A percentile compares a stretch with the other conserved stretches of the same genome.
phyloP scores from a whole-genome alignment of 148 eudicot genomes.

The Camellia granthamiana region DNA sequence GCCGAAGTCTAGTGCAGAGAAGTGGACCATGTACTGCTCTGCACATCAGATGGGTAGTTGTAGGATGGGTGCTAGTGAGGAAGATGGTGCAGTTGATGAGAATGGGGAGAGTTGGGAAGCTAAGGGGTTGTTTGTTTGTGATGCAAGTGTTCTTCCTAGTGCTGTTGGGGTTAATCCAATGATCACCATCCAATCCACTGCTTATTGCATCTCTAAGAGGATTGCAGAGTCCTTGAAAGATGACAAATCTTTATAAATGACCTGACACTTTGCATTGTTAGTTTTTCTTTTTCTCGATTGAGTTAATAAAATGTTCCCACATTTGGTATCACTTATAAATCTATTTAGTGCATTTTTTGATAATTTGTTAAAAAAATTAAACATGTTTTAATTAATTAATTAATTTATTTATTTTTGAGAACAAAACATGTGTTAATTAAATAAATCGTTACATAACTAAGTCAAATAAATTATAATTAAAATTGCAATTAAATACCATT shows the following conservation, averaged over 20 bases:
- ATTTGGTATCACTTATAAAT: no score
- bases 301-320: no score
- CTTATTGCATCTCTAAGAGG: conserved; percentile 68
- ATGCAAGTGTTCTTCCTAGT: conserved; percentile 78
- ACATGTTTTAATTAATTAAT: no score
- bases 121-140: conserved; percentile 69
- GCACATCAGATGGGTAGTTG: conserved; percentile 98
- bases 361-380: no score
- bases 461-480: no score
- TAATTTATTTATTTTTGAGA: no score
- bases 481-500: no score
- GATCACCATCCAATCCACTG: conserved; percentile 83
- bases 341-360: no score
- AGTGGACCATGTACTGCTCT: conserved; percentile 62
- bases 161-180: conserved; percentile 92
- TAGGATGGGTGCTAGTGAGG: conserved; percentile 60
- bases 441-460: no score
- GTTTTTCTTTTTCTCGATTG: no score
- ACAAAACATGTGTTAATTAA: no score
- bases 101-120: conserved; percentile 95
- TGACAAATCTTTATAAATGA: conserved; percentile 11
- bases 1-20: conserved; percentile 44
- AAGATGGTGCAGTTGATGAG: conserved; percentile 76
- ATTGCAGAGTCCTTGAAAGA: conserved; percentile 42
- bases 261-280: neutral